phyloP scores from a whole-genome alignment of 495 filamentous ascomycete genomes.

The Hypoxylon crocopeplum region DNA sequence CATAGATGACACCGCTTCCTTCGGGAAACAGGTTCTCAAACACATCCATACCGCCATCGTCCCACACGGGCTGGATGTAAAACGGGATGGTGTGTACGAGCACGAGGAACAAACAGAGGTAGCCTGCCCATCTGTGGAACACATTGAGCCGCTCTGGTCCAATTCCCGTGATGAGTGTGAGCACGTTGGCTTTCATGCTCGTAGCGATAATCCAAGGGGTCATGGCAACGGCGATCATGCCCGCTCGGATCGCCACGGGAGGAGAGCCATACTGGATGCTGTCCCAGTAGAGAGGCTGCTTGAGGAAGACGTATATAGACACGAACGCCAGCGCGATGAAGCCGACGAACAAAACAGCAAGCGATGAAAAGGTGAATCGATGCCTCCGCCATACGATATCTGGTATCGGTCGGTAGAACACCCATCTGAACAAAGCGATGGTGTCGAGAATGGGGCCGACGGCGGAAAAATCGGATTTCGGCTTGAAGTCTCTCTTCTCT shows the following conservation, averaged over 20 bases:
- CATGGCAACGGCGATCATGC: constrained; percentile 94
- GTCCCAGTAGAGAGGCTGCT: constrained; percentile 83
- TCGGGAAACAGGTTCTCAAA: constrained; percentile 69
- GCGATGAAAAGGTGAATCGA: constrained; percentile 76
- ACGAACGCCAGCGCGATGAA: constrained; percentile 71
- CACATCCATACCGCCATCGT: constrained; percentile 70
- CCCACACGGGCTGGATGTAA: constrained; percentile 86
- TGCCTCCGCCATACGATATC: constrained; percentile 66
- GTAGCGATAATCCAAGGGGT: constrained; percentile 92
- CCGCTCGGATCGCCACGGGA: constrained; percentile 85
- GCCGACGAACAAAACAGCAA: constrained; percentile 71
- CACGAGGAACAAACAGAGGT: constrained; percentile 81
- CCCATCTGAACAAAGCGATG: constrained; percentile 78
- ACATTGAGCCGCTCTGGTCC: constrained; percentile 92
- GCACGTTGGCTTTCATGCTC: constrained; percentile 89
- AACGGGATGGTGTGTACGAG: constrained; percentile 88
- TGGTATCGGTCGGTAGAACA: constrained; percentile 86
- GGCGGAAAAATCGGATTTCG: constrained; percentile 72
- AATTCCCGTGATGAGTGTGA: constrained; percentile 86
- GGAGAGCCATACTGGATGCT: constrained; percentile 86
- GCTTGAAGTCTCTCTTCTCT: constrained; percentile 60
- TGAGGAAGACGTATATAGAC: constrained; percentile 80
- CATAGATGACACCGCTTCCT: constrained; percentile 75
- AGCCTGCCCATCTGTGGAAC: constrained; percentile 91
- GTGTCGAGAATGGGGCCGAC: constrained; percentile 74